Percentiles rank a stretch among this genome's conserved stretches.
Evolutionary conservation across 139 green algal genomes (phyloP).

Genomic region (Tetratostichococcus sp.): DNA sequence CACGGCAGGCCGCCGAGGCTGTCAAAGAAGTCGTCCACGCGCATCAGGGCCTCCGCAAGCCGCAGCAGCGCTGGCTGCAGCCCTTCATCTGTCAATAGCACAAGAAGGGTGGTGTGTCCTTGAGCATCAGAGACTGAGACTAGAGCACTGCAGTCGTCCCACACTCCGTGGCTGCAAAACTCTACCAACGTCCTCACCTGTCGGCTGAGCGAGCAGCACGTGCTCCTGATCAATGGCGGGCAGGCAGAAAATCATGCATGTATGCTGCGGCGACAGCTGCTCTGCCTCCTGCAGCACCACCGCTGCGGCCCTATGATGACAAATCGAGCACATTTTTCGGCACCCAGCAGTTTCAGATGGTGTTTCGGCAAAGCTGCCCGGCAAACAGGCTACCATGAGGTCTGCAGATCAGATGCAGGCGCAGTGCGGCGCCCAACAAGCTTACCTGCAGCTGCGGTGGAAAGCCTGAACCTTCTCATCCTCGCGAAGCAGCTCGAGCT

Average conservation of each 20-base stretch:
- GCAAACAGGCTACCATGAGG: too few species aligned
- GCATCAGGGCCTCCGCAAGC: constrained; percentile 43
- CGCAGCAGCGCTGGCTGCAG: constrained; percentile 8
- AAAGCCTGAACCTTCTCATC: background rate
- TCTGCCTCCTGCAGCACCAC: background rate
- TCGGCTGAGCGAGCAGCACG: constrained; percentile 30
- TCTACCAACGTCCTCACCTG: background rate
- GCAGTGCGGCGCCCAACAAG: background rate
- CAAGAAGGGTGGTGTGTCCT: background rate
- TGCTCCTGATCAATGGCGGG: constrained; percentile 49
- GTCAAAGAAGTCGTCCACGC: constrained; percentile 89
- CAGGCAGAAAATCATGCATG: constrained; percentile 37
- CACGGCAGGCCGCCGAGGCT: constrained; percentile 88
- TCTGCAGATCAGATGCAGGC: too few species aligned
- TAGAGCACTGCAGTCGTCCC: background rate
- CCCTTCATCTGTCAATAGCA: background rate
- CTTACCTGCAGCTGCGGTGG: background rate
- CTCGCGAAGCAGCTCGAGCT: background rate
- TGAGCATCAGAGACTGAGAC: background rate
- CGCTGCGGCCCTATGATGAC: background rate
- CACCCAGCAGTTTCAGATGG: too few species aligned
- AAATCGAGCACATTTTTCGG: background rate
- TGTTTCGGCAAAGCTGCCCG: too few species aligned
- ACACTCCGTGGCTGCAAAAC: background rate
- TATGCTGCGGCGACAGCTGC: constrained; percentile 25